A percentile compares a stretch with the other conserved stretches of the same genome.
Evolutionary conservation across 2,329 filamentous ascomycete genomes (phyloP).

Genomic region (Fusarium albosuccineum): DNA sequence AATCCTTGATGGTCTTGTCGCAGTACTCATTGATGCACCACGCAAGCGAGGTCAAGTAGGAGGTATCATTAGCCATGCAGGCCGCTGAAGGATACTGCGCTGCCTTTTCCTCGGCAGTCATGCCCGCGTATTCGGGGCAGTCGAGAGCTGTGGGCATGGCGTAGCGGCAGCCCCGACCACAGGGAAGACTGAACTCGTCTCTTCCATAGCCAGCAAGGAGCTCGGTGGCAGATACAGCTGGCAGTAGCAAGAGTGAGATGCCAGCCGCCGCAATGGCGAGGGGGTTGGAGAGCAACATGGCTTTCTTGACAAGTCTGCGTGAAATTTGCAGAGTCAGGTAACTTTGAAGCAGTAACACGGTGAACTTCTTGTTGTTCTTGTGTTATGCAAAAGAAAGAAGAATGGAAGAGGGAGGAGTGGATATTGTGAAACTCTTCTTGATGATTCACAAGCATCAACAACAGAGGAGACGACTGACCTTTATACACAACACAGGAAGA

Average conservation of each 20-base stretch:
- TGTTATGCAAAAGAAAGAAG: background rate
- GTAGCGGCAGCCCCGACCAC: constrained; percentile 35
- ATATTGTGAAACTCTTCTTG: background rate
- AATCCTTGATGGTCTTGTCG: background rate
- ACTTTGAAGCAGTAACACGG: background rate
- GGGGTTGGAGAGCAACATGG: constrained; percentile 14
- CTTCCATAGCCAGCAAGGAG: constrained; percentile 40
- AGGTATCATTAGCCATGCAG: constrained; percentile 29
- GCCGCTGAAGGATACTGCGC: constrained; percentile 23
- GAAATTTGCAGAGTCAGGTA: background rate
- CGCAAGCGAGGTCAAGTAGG: constrained; percentile 39
- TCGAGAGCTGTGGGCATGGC: constrained; percentile 26
- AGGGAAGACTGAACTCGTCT: constrained; percentile 14
- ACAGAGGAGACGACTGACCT: constrained; percentile 9
- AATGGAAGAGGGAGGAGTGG: background rate
- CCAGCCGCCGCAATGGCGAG: background rate
- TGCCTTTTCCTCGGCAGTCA: constrained; percentile 35
- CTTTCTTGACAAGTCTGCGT: constrained; percentile 26
- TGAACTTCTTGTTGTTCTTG: background rate
- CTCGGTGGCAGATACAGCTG: background rate
- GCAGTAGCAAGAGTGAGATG: background rate
- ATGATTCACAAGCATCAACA: background rate
- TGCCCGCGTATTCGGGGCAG: constrained; percentile 39
- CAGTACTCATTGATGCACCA: constrained; percentile 37
- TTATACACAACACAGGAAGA: constrained; percentile 5